phyloP scores from a whole-genome alignment of 345 rosid species.

The Geranium rotundifolium region DNA sequence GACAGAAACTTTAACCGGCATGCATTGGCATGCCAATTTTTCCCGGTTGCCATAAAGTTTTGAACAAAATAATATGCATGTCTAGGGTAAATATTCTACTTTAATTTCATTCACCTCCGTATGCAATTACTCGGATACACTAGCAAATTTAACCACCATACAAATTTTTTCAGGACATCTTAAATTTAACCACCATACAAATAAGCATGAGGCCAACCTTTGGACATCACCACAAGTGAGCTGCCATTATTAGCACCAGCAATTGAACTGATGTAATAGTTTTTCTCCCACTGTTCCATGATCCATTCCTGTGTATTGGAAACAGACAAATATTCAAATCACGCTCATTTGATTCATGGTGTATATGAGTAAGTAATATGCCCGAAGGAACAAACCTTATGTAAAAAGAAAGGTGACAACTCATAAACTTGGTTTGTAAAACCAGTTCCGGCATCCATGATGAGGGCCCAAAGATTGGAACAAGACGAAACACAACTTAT shows the following conservation, averaged over 20 bases:
- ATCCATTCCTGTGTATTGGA: conserved; percentile 75
- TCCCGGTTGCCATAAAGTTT: too few relatives aligned
- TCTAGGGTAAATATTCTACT: too few relatives aligned
- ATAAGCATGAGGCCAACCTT: conserved; percentile 33
- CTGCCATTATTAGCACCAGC: conserved; percentile 91
- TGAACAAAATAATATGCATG: too few relatives aligned
- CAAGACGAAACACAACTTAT: conserved; percentile 91
- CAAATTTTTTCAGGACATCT: too few relatives aligned
- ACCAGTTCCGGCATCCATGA: conserved; percentile 96
- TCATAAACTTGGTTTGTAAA: conserved; percentile 79
- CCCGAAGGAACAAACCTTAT: conserved; percentile 42
- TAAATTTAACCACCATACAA: not conserved
- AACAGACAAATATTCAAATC: not conserved
- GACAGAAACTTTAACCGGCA: too few relatives aligned
- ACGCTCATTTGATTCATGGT: not conserved
- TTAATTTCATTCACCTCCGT: too few relatives aligned
- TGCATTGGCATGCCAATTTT: too few relatives aligned
- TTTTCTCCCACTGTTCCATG: conserved; percentile 99
- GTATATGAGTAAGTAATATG: not conserved
- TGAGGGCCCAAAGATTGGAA: conserved; percentile 93
- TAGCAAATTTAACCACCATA: too few relatives aligned
- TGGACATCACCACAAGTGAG: conserved; percentile 96
- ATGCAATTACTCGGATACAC: too few relatives aligned
- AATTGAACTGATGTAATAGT: conserved; percentile 78
- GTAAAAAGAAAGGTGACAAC: conserved; percentile 65